Evolutionary conservation across 352 stramenopile genomes (phyloP), one percentile per base, ranked within the genome.

Genomic region (Phytopythium oedochilum): DNA sequence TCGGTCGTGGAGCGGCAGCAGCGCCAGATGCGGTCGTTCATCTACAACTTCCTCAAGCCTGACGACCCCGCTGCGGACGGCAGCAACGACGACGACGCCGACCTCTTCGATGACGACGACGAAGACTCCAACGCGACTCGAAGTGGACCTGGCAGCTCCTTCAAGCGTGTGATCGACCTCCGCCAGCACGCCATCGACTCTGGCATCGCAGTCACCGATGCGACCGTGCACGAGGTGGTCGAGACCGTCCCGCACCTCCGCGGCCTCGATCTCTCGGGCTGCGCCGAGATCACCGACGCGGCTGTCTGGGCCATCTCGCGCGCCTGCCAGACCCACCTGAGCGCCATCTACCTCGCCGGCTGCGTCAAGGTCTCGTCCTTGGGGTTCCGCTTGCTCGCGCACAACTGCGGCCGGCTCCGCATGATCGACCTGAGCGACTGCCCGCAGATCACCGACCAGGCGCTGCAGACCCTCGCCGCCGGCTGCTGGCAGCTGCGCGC

Each of bases 181-280:
- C 68, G 76, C 8, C 71, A 92, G 59, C 91, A 97, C 64, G 86
- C 78, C 22, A 60, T 94, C 17, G 92, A 97, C 66, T 86, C 84
- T 2, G 88, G 89, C 14, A 74, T 89, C 35, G 70, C 75, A 1
- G 79, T 98, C 25, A 97, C 89, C 10, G 91, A 98, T 63, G 85
- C 88, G 5, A 94, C 84, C 8, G 60, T 98, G 23, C 90, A 97
- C 50, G 92, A 98, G 73, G 71, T 97, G 6, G 90, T 92, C 22
- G 68, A 75, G 38, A 64, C 71, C 2, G 67, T 97, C 23, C 86
- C 88, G 1, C 49, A 70, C 17, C 65, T 97, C 15, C 76, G 71
- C 20, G 74, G 70, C 1, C 60, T 97, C 29, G 70, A 78, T 9
- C 69, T 96, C 34, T 75, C 70, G 1, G 68, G 66, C 2, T 96